Evolutionary conservation across 495 filamentous ascomycete species (phyloP), one percentile per base, ranked within the genome.

Genomic region (Penicillium fimorum): DNA sequence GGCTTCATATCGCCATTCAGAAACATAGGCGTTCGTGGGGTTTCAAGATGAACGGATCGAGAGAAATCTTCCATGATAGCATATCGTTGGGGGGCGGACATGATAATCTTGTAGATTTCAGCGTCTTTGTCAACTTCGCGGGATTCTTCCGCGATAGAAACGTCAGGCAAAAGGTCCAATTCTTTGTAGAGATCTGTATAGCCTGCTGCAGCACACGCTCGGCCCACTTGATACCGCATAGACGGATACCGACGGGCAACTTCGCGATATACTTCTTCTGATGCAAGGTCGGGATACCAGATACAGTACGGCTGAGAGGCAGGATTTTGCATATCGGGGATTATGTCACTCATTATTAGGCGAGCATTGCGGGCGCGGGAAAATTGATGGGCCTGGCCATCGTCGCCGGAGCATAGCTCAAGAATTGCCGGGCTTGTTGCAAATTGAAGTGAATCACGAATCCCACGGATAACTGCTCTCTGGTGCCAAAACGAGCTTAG

Each of bases 281-380:
- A 51, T 40, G 73, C 64, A 25, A 67, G 29, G 2, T 74, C 62
- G 13, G 74, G 73, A 60, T 77, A 56, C 73, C 74, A 77, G 27
- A 79, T 71, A 52, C 72, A 76, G 62, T 79, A 79, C 22, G 75
- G 72, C 42, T 67, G 46, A 18, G 62, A 53, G 20, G 63, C 63
- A 24, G 67, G 52, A 32, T 66, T 38, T 29, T 61, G 47, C 47
- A 74, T 65, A 55, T 66, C 62, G 24, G 72, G 70, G 33, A 76
- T 65, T 24, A 55, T 50, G 51, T 70, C 60, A 66, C 69, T 72
- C 72, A 76, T 76, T 48, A 76, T 75, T 30, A 44, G 53, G 44
- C 70, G 69, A 42, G 73, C 72, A 64, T 72, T 75, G 20, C 47
- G 44, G 53, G 58, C 53, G 44, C 58, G 58, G 38, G 58, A 60